Conservation (phyloP, 1,284 basidiomycete species). For the Leccinum cinnamomeum region DNA sequence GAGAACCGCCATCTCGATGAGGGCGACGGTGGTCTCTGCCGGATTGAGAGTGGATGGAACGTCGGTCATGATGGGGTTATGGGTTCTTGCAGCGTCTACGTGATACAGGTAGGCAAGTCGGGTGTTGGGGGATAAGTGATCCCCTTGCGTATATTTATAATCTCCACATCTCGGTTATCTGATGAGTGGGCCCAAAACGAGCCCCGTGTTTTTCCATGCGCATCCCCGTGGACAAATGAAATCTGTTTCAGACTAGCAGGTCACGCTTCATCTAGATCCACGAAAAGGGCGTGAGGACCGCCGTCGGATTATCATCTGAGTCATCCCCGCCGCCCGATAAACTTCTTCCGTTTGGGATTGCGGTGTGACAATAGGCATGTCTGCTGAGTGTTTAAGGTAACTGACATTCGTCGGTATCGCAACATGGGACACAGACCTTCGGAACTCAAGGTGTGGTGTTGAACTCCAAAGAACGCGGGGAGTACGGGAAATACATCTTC, state of each 20-base stretch:
- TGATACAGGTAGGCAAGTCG: constrained; percentile 5
- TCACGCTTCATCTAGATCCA: not conserved
- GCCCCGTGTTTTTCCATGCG: not conserved
- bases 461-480: not conserved
- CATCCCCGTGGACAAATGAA: not conserved
- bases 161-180: not conserved
- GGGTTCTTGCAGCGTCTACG: not conserved
- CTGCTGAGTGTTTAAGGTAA: not conserved
- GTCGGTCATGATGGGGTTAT: constrained; percentile 21
- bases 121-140: not conserved
- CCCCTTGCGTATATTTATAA: constrained; percentile 24
- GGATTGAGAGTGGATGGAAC: constrained; percentile 59
- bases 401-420: not conserved
- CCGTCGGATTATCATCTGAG: not conserved
- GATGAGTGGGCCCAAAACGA: constrained; percentile 12
- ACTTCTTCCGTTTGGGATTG: not conserved
- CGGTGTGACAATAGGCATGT: not conserved
- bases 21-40: constrained; percentile 53
- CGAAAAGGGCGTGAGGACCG: not conserved
- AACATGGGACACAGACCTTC: not conserved
- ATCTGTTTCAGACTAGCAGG: constrained; percentile 6
- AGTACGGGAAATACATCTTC: not conserved
- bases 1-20: constrained; percentile 55
- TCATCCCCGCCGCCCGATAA: not conserved
- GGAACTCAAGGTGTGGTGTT: not conserved